Percentiles rank a stretch among this genome's conserved stretches.
Conservation (phyloP, 345 rosid species). For the Microthlaspi erraticum region DNA sequence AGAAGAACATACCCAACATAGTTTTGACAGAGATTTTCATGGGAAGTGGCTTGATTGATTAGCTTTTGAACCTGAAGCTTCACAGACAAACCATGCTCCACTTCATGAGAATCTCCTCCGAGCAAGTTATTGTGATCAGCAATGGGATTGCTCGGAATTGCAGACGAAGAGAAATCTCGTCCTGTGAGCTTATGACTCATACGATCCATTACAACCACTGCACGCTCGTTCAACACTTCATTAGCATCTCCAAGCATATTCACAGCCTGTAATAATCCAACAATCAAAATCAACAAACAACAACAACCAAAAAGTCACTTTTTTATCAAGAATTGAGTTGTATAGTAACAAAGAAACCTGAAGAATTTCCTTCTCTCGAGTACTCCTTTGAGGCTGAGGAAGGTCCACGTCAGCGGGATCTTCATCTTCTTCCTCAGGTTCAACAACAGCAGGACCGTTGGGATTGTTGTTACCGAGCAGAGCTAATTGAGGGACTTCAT, state of each 20-base stretch:
- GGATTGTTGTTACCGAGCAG: constrained; percentile 59
- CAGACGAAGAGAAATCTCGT: constrained; percentile 75
- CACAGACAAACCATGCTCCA: constrained; percentile 86
- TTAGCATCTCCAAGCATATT: constrained; percentile 97
- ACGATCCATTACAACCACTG: constrained; percentile 92
- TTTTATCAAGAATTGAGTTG: not conserved
- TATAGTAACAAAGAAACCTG: constrained; percentile 57
- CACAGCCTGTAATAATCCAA: constrained; percentile 67
- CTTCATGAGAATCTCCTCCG: constrained; percentile 84
- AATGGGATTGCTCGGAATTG: constrained; percentile 55
- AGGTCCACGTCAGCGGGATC: constrained; percentile 67
- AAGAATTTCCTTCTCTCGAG: constrained; percentile 91
- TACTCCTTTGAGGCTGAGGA: constrained; percentile 89
- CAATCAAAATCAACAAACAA: not conserved
- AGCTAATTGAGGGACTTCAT: constrained; percentile 95
- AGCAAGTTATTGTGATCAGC: constrained; percentile 74
- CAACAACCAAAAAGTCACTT: not conserved
- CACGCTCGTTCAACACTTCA: constrained; percentile 91
- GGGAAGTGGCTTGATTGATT: constrained; percentile 83
- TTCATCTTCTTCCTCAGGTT: constrained; percentile 57
- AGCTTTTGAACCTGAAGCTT: constrained; percentile 97
- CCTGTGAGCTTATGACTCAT: constrained; percentile 97
- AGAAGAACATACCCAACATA: constrained; percentile 80
- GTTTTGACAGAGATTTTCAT: constrained; percentile 94
- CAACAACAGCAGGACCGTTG: constrained; percentile 63